Evolutionary conservation across 352 stramenopile species (phyloP).

Genomic region (Globisporangium camurandrum): DNA sequence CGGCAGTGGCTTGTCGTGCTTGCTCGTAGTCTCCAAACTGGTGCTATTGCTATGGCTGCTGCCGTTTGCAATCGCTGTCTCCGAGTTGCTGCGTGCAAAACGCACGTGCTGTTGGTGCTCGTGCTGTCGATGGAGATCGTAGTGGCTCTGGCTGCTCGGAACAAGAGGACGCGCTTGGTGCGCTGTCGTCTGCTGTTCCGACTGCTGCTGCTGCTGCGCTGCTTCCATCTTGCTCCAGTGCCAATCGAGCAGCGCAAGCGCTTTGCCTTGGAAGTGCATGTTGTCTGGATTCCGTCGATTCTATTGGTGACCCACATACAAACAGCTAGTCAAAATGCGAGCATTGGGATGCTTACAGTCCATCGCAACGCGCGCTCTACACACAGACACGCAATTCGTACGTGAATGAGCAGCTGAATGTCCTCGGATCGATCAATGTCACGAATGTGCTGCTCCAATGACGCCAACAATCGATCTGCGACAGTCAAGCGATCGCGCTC

Average conservation of each 20-base stretch:
- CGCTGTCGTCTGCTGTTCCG: background rate
- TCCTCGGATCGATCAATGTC: conserved; percentile 66
- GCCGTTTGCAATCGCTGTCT: background rate
- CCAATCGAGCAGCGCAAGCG: conserved; percentile 79
- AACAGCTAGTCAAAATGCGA: no score
- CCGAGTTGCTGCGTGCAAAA: conserved; percentile 9
- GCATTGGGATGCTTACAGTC: no score
- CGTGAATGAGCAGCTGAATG: conserved; percentile 78
- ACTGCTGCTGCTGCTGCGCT: conserved; percentile 8
- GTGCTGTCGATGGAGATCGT: background rate
- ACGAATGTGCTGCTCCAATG: conserved; percentile 50
- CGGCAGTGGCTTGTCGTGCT: background rate
- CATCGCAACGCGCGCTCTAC: no score
- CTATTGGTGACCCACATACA: conserved; percentile 7
- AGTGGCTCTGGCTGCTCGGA: background rate
- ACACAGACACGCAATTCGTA: conserved; percentile 7
- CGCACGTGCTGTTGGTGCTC: background rate
- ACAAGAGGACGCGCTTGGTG: no score
- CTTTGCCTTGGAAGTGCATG: conserved; percentile 85
- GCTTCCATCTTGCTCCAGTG: conserved; percentile 61
- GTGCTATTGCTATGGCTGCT: background rate
- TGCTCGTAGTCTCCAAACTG: background rate
- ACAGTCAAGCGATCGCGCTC: conserved; percentile 68
- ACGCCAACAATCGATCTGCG: conserved; percentile 45
- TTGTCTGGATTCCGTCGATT: conserved; percentile 80